Percentiles rank a stretch among this genome's conserved stretches.
Evolutionary conservation across 192 early-diverging fungal species (phyloP).

Genomic region (Phlyctochytrium planicorne): DNA sequence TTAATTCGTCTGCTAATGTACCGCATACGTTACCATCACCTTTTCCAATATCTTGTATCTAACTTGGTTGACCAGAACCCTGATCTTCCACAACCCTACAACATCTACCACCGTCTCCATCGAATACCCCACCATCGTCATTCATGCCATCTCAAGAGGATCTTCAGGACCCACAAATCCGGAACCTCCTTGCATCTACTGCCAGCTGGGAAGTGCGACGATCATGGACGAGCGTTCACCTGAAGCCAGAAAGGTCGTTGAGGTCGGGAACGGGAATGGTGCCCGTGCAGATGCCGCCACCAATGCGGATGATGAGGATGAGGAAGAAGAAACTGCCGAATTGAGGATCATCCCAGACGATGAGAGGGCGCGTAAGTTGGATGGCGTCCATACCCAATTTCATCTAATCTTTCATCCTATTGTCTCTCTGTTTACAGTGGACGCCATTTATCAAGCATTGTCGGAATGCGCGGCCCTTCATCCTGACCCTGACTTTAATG

Average conservation of each 20-base stretch:
- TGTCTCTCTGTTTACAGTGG: conserved; percentile 46
- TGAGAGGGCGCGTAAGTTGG: conserved; percentile 46
- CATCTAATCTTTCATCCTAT: background rate
- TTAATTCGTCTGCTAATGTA: no score
- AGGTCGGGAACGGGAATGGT: background rate
- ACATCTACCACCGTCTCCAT: conserved; percentile 52
- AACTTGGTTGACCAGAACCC: conserved; percentile 31
- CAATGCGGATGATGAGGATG: conserved; percentile 8
- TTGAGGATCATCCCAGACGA: conserved; percentile 63
- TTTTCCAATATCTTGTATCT: background rate
- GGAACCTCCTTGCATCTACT: conserved; percentile 61
- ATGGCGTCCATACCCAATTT: background rate
- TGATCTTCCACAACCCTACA: conserved; percentile 52
- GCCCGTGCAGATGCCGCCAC: background rate
- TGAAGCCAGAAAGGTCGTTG: background rate
- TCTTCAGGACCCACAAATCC: conserved; percentile 11
- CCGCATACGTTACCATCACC: no score
- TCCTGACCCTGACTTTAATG: conserved; percentile 57
- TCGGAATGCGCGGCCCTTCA: conserved; percentile 67
- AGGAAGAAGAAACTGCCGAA: conserved; percentile 48
- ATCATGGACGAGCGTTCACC: conserved; percentile 31
- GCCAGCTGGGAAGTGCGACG: conserved; percentile 53
- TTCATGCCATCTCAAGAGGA: conserved; percentile 67
- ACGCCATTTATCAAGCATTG: conserved; percentile 62
- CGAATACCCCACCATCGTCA: conserved; percentile 64